These are phyloP conservation scores for Dimargaris xerosporica DNA, from an alignment of 192 early-diverging fungal species.

Conservation along the genomic window DNA sequence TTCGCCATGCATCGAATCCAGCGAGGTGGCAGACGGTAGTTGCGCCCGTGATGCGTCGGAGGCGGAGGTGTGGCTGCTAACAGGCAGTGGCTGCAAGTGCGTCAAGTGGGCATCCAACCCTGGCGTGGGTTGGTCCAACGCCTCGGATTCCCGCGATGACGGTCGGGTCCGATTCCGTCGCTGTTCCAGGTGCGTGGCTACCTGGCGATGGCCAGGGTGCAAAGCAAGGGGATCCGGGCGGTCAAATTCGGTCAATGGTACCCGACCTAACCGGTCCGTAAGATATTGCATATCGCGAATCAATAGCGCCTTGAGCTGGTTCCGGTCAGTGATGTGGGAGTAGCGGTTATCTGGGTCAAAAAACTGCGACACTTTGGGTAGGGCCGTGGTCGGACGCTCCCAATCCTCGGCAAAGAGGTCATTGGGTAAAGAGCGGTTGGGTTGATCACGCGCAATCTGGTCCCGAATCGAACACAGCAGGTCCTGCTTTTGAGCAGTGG, in stretches of 20 bases:
- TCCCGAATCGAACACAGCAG: neutral
- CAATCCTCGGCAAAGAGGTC: neutral
- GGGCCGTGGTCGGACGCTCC: neutral
- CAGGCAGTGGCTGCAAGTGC: neutral
- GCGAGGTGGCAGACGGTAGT: too few species aligned
- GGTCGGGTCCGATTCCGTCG: neutral
- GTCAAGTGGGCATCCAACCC: neutral
- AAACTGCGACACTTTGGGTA: neutral
- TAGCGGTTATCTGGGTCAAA: neutral
- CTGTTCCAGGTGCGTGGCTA: neutral
- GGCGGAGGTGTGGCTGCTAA: neutral
- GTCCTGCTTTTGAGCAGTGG: neutral
- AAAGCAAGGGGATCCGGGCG: neutral
- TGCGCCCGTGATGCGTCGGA: neutral
- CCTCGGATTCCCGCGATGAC: neutral
- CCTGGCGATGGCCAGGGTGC: neutral
- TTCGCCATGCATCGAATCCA: neutral
- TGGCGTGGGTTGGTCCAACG: neutral
- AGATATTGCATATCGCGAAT: neutral
- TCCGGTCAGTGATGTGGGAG: neutral
- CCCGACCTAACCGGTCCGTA: neutral
- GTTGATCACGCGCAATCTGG: neutral
- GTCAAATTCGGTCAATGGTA: slow-evolving; percentile 8
- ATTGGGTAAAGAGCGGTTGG: neutral
- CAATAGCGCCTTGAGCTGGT: neutral